phyloP scores from a whole-genome alignment of 2,329 filamentous ascomycete species.

The Ceratocystis harringtonii region DNA sequence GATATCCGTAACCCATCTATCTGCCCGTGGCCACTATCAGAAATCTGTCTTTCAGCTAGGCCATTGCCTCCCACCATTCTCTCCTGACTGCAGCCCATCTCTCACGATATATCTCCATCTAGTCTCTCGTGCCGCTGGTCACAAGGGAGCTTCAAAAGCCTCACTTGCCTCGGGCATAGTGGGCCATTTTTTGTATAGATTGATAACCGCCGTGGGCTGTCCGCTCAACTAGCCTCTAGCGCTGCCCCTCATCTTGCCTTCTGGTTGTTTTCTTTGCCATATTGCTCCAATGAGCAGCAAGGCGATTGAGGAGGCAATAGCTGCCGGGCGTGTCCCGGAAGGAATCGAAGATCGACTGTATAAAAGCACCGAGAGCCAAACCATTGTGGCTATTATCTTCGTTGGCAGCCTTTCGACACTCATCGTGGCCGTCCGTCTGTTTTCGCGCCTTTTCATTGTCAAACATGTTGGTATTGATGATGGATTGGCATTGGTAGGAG shows the following conservation, averaged over 20 bases:
- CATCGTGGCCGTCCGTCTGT: constrained; percentile 25
- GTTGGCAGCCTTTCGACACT: constrained; percentile 25
- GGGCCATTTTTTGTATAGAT: no score
- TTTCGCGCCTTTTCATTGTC: constrained; percentile 26
- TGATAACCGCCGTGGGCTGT: no score
- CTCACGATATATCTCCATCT: no score
- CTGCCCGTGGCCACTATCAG: no score
- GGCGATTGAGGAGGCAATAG: constrained; percentile 23
- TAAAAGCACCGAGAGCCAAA: constrained; percentile 25
- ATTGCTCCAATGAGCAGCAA: constrained; percentile 11
- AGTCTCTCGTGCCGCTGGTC: no score
- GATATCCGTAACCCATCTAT: no score
- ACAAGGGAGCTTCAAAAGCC: no score
- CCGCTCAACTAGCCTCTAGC: neutral
- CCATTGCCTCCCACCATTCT: no score
- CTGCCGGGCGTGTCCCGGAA: constrained; percentile 25
- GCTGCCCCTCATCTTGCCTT: neutral
- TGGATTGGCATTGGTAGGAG: constrained; percentile 24
- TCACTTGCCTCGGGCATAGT: no score
- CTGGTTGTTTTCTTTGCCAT: neutral
- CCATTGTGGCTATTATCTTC: constrained; percentile 28
- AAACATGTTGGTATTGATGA: constrained; percentile 28
- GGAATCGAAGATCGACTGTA: constrained; percentile 25
- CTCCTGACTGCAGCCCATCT: no score
- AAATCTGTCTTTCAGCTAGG: no score